Base-by-base conservation (phyloP, 176 grass and related monocot genomes). In the Panicum miliaceum region DNA sequence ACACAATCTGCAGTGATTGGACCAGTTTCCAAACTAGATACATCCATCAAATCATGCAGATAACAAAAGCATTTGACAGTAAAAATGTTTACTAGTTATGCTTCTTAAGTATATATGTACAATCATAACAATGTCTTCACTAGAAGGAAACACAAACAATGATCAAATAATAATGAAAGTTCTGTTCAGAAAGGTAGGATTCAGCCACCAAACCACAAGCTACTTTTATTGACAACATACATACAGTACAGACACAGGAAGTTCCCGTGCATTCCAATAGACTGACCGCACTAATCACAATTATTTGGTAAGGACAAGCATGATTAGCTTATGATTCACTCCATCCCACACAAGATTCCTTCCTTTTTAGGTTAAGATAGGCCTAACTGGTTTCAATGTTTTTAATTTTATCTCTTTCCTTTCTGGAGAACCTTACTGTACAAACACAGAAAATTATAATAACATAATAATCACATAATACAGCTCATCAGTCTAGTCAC, bases 341-440 rank as follows among this genome's bases (percentile, higher is more conserved):
- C 59, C 41, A 75, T 89, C 61, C 20, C 68, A 89, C 59, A 18
- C 35, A 68, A 65, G 15, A 77, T 75, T 68, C 72, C 43, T 7
- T 54, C 36, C 25, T 65, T 84, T 81, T 70, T 23, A 62, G 52
- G 52, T 77, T 50, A 75, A 66, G 37, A 66, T 38, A 73, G 64
- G 16, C 45, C 75, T 84, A 66, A 11, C 53, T 88, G 75, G 20
- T 66, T 79, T 48, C 58, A 84, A 88, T 10, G 37, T 73, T 73
- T 64, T 54, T 46, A 4, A 22, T 74, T 54, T 53, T 64, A 75
- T 37, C 51, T 48, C 29, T 82, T 74, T 25, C 34, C 50, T 68
- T 75, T 68, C 18, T 12, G 64, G 50, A 73, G 57, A 86, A 64
- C 43, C 68, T 73, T 68, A 71, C 6, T 71, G 20, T 50, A 61